A percentile compares a stretch with the other conserved stretches of the same genome.
These are phyloP conservation scores for Davidsoniella eucalypti DNA, from an alignment of 2,329 filamentous ascomycete genomes.

Conservation along the genomic window DNA sequence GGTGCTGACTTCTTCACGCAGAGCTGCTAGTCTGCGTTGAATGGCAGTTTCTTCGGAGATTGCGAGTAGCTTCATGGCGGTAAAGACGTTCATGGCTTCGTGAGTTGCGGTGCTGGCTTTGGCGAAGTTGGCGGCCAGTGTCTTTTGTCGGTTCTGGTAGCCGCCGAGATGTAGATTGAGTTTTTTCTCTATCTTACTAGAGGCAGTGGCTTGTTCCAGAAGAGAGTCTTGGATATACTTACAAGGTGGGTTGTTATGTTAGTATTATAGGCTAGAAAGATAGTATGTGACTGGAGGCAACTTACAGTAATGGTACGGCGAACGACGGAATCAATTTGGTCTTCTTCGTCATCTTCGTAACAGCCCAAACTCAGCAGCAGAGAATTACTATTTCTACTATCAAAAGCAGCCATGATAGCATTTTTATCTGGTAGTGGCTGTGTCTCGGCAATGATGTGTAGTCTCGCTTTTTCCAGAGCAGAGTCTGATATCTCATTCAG, in stretches of 20 bases:
- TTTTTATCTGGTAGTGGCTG: constrained; percentile 32
- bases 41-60: constrained; percentile 68
- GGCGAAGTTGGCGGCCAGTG: constrained; percentile 59
- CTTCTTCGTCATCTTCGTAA: constrained; percentile 61
- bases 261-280: not conserved
- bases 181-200: constrained; percentile 86
- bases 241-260: constrained; percentile 7
- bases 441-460: constrained; percentile 58
- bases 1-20: constrained; percentile 71
- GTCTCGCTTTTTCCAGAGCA: constrained; percentile 55
- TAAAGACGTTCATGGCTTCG: constrained; percentile 54
- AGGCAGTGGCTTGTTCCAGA: constrained; percentile 56
- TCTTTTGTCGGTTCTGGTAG: constrained; percentile 74
- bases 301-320: constrained; percentile 58
- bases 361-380: constrained; percentile 65
- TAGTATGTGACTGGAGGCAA: constrained; percentile 10
- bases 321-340: constrained; percentile 47
- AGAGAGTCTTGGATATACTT: constrained; percentile 59
- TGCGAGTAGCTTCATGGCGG: constrained; percentile 58
- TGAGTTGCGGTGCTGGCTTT: constrained; percentile 60
- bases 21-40: constrained; percentile 48
- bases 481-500: constrained; percentile 54
- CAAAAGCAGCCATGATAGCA: constrained; percentile 37
- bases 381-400: constrained; percentile 34
- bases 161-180: constrained; percentile 74